Evolutionary conservation across 1,284 basidiomycete species (phyloP).

Genomic region (Apiotrichum domesticum): DNA sequence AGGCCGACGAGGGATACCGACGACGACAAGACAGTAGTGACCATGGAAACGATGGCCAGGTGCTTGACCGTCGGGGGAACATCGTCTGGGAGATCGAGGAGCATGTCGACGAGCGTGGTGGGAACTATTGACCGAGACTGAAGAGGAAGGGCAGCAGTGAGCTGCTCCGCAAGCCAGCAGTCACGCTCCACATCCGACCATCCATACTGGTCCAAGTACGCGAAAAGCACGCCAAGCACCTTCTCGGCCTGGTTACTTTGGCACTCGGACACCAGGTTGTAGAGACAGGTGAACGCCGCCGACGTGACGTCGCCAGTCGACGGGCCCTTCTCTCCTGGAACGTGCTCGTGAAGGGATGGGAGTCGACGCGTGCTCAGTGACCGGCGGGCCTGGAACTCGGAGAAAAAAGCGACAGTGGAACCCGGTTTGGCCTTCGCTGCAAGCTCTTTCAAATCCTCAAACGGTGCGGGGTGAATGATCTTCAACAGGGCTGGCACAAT

Average conservation of each 20-base stretch:
- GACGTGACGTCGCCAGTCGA: slow-evolving; percentile 65
- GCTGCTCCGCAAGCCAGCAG: slow-evolving; percentile 71
- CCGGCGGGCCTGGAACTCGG: slow-evolving; percentile 59
- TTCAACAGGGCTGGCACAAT: slow-evolving; percentile 70
- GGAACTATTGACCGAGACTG: slow-evolving; percentile 90
- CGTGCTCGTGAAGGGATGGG: slow-evolving; percentile 76
- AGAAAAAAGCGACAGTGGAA: slow-evolving; percentile 56
- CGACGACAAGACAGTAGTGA: slow-evolving; percentile 72
- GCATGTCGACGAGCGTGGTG: slow-evolving; percentile 72
- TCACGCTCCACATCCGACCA: slow-evolving; percentile 73
- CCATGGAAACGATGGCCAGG: slow-evolving; percentile 68
- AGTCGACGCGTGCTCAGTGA: slow-evolving; percentile 72
- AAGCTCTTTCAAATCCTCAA: slow-evolving; percentile 63
- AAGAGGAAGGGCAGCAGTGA: slow-evolving; percentile 78
- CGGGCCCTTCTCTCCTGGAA: slow-evolving; percentile 82
- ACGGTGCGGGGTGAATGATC: slow-evolving; percentile 61
- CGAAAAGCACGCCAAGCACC: slow-evolving; percentile 64
- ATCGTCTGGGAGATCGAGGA: slow-evolving; percentile 64
- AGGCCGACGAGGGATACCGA: slow-evolving; percentile 79
- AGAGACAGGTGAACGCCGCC: slow-evolving; percentile 65
- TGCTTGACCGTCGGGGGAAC: slow-evolving; percentile 56
- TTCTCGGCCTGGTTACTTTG: slow-evolving; percentile 64
- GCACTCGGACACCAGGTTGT: slow-evolving; percentile 67
- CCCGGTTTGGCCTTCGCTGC: slow-evolving; percentile 52
- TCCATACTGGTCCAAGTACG: slow-evolving; percentile 59